Percentiles rank a stretch among this genome's conserved stretches.
Conservation (phyloP, 257 asterid species). For the Primulina eburnea region DNA sequence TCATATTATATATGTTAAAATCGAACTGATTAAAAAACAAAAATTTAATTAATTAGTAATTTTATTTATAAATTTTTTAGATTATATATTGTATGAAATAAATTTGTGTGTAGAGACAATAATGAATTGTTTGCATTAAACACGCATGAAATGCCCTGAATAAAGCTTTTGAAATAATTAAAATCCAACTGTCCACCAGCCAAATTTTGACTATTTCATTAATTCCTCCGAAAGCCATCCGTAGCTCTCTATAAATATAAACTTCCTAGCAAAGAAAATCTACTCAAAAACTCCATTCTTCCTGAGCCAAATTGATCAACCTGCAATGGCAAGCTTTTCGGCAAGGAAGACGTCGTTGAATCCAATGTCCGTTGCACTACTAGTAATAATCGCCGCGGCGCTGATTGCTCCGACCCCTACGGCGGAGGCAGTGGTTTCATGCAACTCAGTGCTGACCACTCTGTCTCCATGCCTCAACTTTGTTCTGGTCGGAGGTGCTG, state of each 20-base stretch:
- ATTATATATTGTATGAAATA: no score
- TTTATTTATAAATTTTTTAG: no score
- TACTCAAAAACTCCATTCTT: no score
- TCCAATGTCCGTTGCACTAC: conserved; percentile 20
- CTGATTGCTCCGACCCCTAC: conserved; percentile 20
- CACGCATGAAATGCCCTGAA: background rate
- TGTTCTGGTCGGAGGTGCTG: conserved; percentile 30
- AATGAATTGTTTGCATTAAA: no score
- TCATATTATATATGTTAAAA: no score
- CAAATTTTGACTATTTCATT: background rate
- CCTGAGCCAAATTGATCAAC: background rate
- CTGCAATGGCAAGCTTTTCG: conserved; percentile 25
- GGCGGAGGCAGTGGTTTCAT: conserved; percentile 40
- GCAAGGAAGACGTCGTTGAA: conserved; percentile 14
- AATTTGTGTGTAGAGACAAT: no score
- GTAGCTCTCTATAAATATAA: background rate
- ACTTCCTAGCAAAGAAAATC: background rate
- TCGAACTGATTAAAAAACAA: no score
- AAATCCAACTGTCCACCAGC: conserved; percentile 30
- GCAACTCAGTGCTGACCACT: conserved; percentile 29
- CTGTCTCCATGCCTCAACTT: conserved; percentile 44
- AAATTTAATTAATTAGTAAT: no score
- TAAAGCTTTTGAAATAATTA: conserved; percentile 26
- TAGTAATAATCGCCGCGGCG: conserved; percentile 28
- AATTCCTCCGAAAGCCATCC: conserved; percentile 22